Evolutionary conservation across 495 filamentous ascomycete genomes (phyloP).

Genomic region (Hyaloscypha finlandica): DNA sequence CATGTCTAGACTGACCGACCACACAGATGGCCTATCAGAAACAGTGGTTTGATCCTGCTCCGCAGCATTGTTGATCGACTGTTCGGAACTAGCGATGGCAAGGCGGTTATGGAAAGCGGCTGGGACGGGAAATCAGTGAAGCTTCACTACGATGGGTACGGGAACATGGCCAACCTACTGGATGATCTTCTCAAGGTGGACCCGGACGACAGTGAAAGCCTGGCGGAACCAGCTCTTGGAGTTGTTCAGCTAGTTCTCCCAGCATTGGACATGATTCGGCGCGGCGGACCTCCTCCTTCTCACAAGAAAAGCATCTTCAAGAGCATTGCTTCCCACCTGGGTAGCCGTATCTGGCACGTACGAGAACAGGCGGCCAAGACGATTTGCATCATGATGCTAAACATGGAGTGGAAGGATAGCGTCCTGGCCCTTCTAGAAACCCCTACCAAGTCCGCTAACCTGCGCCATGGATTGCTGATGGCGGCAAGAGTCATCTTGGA

Average conservation of each 20-base stretch:
- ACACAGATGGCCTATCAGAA: slow-evolving; percentile 84
- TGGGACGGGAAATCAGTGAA: slow-evolving; percentile 51
- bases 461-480: slow-evolving; percentile 69
- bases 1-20: slow-evolving; percentile 21
- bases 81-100: slow-evolving; percentile 64
- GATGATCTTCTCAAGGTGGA: slow-evolving; percentile 60
- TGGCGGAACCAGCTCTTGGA: slow-evolving; percentile 37
- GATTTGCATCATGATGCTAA: slow-evolving; percentile 63
- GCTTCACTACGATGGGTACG: slow-evolving; percentile 71
- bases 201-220: slow-evolving; percentile 1
- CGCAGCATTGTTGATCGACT: slow-evolving; percentile 78
- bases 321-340: slow-evolving; percentile 57
- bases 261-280: slow-evolving; percentile 78
- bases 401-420: slow-evolving; percentile 50
- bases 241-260: slow-evolving; percentile 81
- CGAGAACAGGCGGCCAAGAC: slow-evolving; percentile 88
- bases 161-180: slow-evolving; percentile 67
- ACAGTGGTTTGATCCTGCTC: slow-evolving; percentile 88
- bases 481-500: slow-evolving; percentile 55
- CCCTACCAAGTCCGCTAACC: slow-evolving; percentile 39
- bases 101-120: slow-evolving; percentile 48
- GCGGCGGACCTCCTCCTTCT: slow-evolving; percentile 55
- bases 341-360: slow-evolving; percentile 82
- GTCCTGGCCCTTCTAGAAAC: slow-evolving; percentile 49
- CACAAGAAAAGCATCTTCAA: slow-evolving; percentile 45